Base-by-base conservation (phyloP, 352 stramenopile genomes). In the Pythium brachiatum region DNA sequence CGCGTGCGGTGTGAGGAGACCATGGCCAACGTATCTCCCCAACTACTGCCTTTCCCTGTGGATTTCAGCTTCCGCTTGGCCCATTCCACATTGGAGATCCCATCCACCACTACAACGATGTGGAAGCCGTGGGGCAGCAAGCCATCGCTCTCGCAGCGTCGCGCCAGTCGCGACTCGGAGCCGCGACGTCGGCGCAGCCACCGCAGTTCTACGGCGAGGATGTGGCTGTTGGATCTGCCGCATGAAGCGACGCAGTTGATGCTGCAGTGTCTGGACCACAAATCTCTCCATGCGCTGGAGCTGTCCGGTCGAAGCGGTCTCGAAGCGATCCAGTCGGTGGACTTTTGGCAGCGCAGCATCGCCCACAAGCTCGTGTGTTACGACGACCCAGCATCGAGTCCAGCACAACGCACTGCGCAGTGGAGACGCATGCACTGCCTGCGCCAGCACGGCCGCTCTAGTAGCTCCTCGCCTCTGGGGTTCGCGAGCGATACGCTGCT, bases 371-470 rank as follows among this genome's bases (percentile, higher is more conserved):
- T 68, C 11, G 60, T 44, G 25, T 68, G 41, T 27, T 68, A 62
- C 38, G 60, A 68, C 16, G 52, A 61, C 9, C 15, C 31, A 23
- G 2, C 0, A 6, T 15, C 15, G n/a, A 51, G n/a, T 46, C 26
- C 26, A 7, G 20, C 15, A 1, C 21, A 21, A 41, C 47, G 29
- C 18, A 15, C 51, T 12, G 51, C 52, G 41, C 51, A 32, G 23
- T 68, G 60, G 60, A 68, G 62, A 34, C 23, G 23, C 15, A 68
- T 68, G 60, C 60, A 68, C 21, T 68, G 60, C 53, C 48, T 68
- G 31, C 13, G 36, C 0, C 57, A 47, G 25, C 53, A 62, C 36
- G 32, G 38, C 2, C 43, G 21, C 25, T n/a, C n/a, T n/a, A n/a
- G n/a, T n/a, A 44, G 36, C 36, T 44, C 36, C 5, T 44, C 36